Evolutionary conservation across 1,284 basidiomycete genomes (phyloP).

Genomic region (Fomitopsis pinicola): DNA sequence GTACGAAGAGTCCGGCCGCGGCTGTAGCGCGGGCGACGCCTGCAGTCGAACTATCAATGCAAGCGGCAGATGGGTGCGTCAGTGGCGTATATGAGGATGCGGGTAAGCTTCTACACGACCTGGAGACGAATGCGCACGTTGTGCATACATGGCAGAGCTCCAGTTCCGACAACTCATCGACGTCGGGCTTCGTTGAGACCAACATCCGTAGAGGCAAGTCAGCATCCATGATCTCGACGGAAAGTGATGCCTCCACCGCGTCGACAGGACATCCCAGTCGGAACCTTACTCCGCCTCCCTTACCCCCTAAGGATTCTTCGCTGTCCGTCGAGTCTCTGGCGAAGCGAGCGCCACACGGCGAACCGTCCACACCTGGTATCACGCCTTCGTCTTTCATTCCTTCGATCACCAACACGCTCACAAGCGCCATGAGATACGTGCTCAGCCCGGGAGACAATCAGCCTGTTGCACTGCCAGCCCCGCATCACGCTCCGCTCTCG

Average conservation of each 20-base stretch:
- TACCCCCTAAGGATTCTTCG: slow-evolving; percentile 26
- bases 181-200: slow-evolving; percentile 32
- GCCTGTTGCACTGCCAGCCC: slow-evolving; percentile 18
- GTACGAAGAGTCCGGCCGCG: slow-evolving; percentile 18
- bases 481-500: slow-evolving; percentile 23
- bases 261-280: slow-evolving; percentile 21
- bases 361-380: not conserved
- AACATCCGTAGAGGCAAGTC: slow-evolving; percentile 35
- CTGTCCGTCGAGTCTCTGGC: slow-evolving; percentile 3
- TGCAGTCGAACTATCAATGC: slow-evolving; percentile 49
- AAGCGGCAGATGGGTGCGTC: slow-evolving; percentile 49
- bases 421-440: slow-evolving; percentile 55
- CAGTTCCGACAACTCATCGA: slow-evolving; percentile 21
- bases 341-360: not conserved
- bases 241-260: slow-evolving; percentile 33
- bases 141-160: slow-evolving; percentile 14
- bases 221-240: slow-evolving; percentile 34
- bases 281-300: slow-evolving; percentile 16
- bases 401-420: slow-evolving; percentile 48
- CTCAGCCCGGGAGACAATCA: slow-evolving; percentile 33
- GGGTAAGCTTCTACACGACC: slow-evolving; percentile 46
- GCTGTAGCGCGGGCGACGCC: slow-evolving; percentile 55
- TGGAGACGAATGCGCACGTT: slow-evolving; percentile 32
- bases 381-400: slow-evolving; percentile 35
- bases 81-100: slow-evolving; percentile 34